Evolutionary conservation across 2,329 filamentous ascomycete genomes (phyloP).

Genomic region (Ceratocystis destructans): DNA sequence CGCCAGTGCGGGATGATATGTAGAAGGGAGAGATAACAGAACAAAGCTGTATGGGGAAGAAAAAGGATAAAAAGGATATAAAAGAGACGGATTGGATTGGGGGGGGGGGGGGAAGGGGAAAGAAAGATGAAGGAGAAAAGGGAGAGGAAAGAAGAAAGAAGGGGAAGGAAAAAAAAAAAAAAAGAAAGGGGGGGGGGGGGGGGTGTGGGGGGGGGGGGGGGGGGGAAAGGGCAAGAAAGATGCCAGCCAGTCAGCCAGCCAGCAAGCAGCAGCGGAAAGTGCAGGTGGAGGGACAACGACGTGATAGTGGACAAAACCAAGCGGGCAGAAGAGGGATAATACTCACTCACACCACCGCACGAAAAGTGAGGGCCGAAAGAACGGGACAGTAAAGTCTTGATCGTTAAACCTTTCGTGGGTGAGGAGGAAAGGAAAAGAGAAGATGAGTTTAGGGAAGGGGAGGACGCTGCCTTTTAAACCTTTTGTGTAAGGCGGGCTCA

Average conservation of each 20-base stretch:
- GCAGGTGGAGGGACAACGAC: constrained; percentile 24
- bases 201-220: background rate
- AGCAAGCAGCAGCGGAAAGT: background rate
- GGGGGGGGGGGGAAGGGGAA: background rate
- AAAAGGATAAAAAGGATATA: constrained; percentile 35
- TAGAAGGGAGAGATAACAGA: constrained; percentile 14
- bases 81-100: background rate
- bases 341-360: constrained; percentile 31
- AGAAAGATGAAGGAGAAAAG: no score
- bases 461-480: constrained; percentile 9
- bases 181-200: no score
- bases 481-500: constrained; percentile 10
- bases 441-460: constrained; percentile 19
- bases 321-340: constrained; percentile 22
- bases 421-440: constrained; percentile 29
- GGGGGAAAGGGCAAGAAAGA: background rate
- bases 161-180: no score
- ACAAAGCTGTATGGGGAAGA: constrained; percentile 29
- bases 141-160: no score
- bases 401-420: constrained; percentile 35
- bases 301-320: constrained; percentile 29
- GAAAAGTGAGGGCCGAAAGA: constrained; percentile 30
- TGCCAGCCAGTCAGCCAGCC: background rate
- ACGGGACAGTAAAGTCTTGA: constrained; percentile 24
- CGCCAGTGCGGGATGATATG: constrained; percentile 15